These are phyloP conservation scores for Mesotaenium endlicherianum DNA, from an alignment of 139 green algal genomes.

Conservation along the genomic window DNA sequence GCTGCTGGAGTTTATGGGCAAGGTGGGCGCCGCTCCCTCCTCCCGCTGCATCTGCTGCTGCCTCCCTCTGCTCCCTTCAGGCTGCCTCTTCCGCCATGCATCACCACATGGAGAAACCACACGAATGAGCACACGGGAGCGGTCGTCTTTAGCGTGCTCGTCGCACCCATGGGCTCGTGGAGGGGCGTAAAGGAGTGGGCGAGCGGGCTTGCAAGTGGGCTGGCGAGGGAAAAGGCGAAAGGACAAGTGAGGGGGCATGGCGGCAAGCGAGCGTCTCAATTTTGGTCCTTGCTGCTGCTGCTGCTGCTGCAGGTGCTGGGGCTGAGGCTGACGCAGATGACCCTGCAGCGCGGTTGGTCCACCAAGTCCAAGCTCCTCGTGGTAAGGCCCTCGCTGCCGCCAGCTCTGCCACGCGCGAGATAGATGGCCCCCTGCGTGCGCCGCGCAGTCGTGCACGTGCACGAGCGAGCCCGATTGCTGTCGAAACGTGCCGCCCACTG, in stretches of 20 bases:
- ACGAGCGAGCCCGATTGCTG: not conserved
- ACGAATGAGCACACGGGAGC: not conserved
- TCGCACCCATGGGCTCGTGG: not conserved
- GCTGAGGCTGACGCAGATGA: slow-evolving; percentile 27
- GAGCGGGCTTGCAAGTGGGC: not conserved
- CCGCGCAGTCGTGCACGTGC: not conserved
- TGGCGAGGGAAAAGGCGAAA: not conserved
- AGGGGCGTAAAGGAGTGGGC: not conserved
- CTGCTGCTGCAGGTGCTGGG: slow-evolving; percentile 22
- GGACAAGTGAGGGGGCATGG: not conserved
- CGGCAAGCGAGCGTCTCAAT: not conserved
- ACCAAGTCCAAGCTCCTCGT: slow-evolving; percentile 46
- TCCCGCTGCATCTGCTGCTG: not conserved
- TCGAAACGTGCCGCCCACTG: not conserved
- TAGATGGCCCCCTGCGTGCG: not conserved
- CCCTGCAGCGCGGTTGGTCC: slow-evolving; percentile 29
- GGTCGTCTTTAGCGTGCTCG: not conserved
- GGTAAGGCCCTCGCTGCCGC: not conserved
- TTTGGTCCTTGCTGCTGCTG: not conserved
- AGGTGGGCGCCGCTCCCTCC: slow-evolving; percentile 8
- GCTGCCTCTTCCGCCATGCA: not conserved
- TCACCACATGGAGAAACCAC: not conserved
- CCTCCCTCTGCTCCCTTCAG: not conserved
- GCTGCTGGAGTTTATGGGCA: slow-evolving; percentile 41
- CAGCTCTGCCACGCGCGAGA: not conserved